Evolutionary conservation across 805 yeast species (phyloP), one percentile per base, ranked within the genome.

Genomic region (Wickerhamiella hasegawae): DNA sequence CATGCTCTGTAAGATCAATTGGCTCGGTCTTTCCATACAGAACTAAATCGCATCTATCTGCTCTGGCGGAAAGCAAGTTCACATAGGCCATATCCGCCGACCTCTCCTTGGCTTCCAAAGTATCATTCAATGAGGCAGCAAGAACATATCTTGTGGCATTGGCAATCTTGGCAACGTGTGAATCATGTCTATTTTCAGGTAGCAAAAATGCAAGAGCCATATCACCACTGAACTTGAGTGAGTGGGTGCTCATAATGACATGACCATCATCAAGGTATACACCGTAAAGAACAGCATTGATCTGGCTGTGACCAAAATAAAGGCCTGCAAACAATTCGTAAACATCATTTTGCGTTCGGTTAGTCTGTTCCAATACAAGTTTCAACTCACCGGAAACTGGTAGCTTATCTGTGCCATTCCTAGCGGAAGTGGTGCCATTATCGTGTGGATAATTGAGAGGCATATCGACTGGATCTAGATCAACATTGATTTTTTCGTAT

Each of bases 31-130:
- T 93, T 33, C 82, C 59, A 47, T 67, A 84, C 0, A 71, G 54
- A 15, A 83, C 57, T 42, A 65, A 73, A 52, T 85, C 97, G 55
- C 97, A 85, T 30, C 64, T 59, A 21, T 64, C 66, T 3, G 60
- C 41, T 31, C 71, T 46, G 16, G 52, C 54, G 43, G 66, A 66
- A 0, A 77, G 53, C 29, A 55, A 57, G 21, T 69, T 57, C 28
- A 50, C 82, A 73, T 23, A 79, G 58, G 1, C 74, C 76, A 47
- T 67, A 66, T n/a, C 63, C 12, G 4, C 32, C 11, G 9, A 17
- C 36, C 5, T 83, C 76, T 35, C 63, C 59, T 51, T 73, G 73
- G 50, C 76, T 3, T 20, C 31, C 18, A 46, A 24, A 1, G 44
- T 32, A 3, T 37, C 21, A 30, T 46, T 40, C 16, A 44, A 22